These are phyloP conservation scores for Xenosphaeropsis pyriputrescens DNA, from an alignment of 2,329 filamentous ascomycete genomes.

Conservation along the genomic window DNA sequence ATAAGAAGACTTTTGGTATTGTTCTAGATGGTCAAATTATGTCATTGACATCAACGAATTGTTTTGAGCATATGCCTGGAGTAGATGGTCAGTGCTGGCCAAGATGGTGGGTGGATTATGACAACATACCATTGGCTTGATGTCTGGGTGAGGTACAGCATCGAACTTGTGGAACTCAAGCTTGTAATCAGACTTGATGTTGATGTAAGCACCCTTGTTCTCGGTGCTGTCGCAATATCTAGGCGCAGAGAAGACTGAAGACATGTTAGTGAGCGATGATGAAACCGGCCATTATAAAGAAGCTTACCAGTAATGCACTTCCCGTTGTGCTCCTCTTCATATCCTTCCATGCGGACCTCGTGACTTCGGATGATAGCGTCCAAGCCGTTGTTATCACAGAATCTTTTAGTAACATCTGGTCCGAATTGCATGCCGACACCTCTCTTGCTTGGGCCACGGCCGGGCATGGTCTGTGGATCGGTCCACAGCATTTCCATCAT, in stretches of 20 bases:
- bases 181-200: slow-evolving; percentile 84
- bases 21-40: slow-evolving; percentile 40
- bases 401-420: slow-evolving; percentile 87
- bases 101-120: background rate
- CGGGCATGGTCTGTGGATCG: slow-evolving; percentile 75
- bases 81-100: slow-evolving; percentile 4
- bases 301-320: slow-evolving; percentile 76
- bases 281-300: background rate
- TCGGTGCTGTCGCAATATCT: slow-evolving; percentile 97
- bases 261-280: slow-evolving; percentile 9
- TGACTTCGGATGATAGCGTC: slow-evolving; percentile 94
- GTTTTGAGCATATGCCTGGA: slow-evolving; percentile 60
- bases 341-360: slow-evolving; percentile 98
- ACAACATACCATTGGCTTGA: slow-evolving; percentile 68
- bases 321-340: slow-evolving; percentile 93
- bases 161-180: slow-evolving; percentile 88
- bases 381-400: slow-evolving; percentile 91
- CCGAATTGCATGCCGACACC: slow-evolving; percentile 95
- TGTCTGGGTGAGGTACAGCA: slow-evolving; percentile 88
- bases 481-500: slow-evolving; percentile 99
- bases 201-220: slow-evolving; percentile 98
- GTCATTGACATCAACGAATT: slow-evolving; percentile 61
- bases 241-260: slow-evolving; percentile 80
- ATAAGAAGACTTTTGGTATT: background rate
- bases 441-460: slow-evolving; percentile 87